These are phyloP conservation scores for Coemansia biformis DNA, from an alignment of 192 early-diverging fungal species.

Conservation along the genomic window DNA sequence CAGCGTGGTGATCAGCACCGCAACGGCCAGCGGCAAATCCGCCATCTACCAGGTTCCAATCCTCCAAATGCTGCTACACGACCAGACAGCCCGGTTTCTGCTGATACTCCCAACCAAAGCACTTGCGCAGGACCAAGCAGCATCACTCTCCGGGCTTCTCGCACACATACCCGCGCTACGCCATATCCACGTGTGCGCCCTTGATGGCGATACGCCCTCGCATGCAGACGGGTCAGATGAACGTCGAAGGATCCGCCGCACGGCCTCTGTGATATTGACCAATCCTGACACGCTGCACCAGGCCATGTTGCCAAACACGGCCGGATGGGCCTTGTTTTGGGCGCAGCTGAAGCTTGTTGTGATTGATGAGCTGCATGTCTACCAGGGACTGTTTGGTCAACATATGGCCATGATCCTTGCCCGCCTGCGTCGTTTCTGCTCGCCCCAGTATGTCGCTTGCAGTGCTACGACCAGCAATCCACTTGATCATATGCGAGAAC, in stretches of 20 bases:
- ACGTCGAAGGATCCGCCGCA: constrained; percentile 51
- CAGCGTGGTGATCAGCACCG: constrained; percentile 62
- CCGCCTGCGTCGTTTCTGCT: constrained; percentile 56
- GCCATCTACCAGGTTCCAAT: constrained; percentile 70
- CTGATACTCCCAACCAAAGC: constrained; percentile 80
- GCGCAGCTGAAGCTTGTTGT: constrained; percentile 56
- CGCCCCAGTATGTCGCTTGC: constrained; percentile 58
- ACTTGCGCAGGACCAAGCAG: constrained; percentile 72
- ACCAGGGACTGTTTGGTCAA: constrained; percentile 61
- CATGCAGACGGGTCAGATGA: background rate
- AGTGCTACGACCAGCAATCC: constrained; percentile 71
- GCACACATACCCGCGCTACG: constrained; percentile 13
- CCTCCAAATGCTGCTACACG: constrained; percentile 49
- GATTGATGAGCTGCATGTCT: constrained; percentile 73
- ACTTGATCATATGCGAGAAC: constrained; percentile 6
- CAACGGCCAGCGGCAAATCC: constrained; percentile 80
- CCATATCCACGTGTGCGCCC: constrained; percentile 27
- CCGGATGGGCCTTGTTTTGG: constrained; percentile 58
- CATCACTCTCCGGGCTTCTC: constrained; percentile 44
- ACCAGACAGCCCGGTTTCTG: constrained; percentile 45
- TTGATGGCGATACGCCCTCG: constrained; percentile 18
- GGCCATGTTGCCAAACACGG: constrained; percentile 57
- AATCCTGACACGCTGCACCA: constrained; percentile 80
- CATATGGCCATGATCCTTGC: constrained; percentile 62
- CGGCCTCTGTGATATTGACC: constrained; percentile 62